Conservation (phyloP, 371 early-diverging fungal genomes). For the Polyrhizophydium stewartii region DNA sequence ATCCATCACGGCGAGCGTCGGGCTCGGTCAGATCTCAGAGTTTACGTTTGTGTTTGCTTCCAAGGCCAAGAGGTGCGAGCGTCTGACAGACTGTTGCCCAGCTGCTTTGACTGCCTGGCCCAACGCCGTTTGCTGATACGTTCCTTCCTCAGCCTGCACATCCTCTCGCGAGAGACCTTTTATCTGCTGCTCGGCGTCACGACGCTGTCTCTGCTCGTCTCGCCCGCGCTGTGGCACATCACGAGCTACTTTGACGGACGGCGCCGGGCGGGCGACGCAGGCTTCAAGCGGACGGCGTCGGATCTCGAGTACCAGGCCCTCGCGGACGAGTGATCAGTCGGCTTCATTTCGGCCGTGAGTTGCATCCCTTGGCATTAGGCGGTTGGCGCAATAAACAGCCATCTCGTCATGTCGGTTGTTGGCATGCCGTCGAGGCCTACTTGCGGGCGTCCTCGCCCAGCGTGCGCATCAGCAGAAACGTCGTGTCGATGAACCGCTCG, state of each 20-base stretch:
- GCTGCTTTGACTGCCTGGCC: too few relatives aligned
- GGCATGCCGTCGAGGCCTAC: too few relatives aligned
- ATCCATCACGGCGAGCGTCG: conserved; percentile 48
- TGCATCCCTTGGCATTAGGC: too few relatives aligned
- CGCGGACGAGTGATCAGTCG: too few relatives aligned
- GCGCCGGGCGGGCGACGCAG: neutral
- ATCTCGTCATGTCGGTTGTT: too few relatives aligned
- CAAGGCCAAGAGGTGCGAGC: conserved; percentile 43
- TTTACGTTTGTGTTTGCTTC: conserved; percentile 60
- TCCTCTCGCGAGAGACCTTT: conserved; percentile 55
- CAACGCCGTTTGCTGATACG: neutral
- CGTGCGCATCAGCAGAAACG: too few relatives aligned
- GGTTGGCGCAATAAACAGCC: too few relatives aligned
- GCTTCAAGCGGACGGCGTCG: neutral
- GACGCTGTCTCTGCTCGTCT: conserved; percentile 48
- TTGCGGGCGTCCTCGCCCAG: too few relatives aligned
- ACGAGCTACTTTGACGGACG: neutral
- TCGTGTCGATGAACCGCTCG: neutral
- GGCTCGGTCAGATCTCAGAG: conserved; percentile 58
- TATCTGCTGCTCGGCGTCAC: conserved; percentile 55
- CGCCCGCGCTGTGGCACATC: conserved; percentile 44
- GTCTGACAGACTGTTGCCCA: neutral
- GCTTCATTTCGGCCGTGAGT: too few relatives aligned
- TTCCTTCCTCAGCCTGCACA: conserved; percentile 19
- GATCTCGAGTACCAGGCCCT: neutral